Base-by-base conservation (phyloP, 2,329 filamentous ascomycete species). In the Herpomyces periplanetae region DNA sequence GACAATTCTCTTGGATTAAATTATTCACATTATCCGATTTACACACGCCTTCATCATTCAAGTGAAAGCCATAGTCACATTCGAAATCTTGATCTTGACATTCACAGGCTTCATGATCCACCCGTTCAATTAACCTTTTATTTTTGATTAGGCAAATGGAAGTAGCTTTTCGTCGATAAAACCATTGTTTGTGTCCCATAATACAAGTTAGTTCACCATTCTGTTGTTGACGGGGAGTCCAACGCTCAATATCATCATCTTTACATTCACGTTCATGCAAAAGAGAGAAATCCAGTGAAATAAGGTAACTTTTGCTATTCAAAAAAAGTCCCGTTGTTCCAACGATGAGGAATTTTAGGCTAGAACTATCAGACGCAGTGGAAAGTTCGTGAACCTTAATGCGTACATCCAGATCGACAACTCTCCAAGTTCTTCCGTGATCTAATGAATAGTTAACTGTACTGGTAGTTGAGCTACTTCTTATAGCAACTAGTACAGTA, bases 121-220 rank as follows among this genome's bases (percentile, higher is more conserved):
- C 49, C n/a, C n/a, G n/a, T n/a, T n/a, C n/a, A n/a, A n/a, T n/a
- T n/a, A n/a, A n/a, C n/a, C n/a, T n/a, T n/a, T n/a, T n/a, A n/a
- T n/a, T n/a, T n/a, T n/a, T n/a, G n/a, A n/a, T n/a, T 34, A 88
- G 85, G 39, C 84, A 96, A 24, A 85, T 56, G 8, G 65, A 62
- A 28, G 66, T 52, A 34, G 69, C 63, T 44, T 84, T 91, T 29
- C 80, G 59, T 26, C 80, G 57, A 21, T 46, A 51, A 38, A 64
- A 96, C 25, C 53, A 68, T 34, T 91, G 75, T 31, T 61, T 85
- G 35, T 87, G 73, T 9, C 80, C 80, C 75, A 96, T 91, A 27
- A 96, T 45, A 35, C 80, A 96, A 19, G 59, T 66, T 2, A 73
- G 51, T 19, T 85, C 51, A 13, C 63, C 63, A 10, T 87, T 51